Evolutionary conservation across 345 rosid species (phyloP).

Genomic region (Melaleuca quinquenervia): DNA sequence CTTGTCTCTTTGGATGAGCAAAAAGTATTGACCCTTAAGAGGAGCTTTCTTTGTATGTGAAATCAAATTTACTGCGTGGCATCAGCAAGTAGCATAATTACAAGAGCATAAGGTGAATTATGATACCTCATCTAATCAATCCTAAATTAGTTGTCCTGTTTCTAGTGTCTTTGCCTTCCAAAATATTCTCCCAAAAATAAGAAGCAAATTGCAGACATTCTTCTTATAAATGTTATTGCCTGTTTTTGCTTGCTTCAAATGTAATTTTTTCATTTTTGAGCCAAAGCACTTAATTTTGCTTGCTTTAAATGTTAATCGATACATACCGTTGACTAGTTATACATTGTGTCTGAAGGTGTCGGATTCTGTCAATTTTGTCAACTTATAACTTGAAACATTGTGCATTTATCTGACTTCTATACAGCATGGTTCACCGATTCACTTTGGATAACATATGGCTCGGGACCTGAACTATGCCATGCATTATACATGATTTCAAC

Average conservation of each 20-base stretch:
- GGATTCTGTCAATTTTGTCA: not conserved
- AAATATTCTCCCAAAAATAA: not conserved
- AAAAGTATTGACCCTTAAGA: not conserved
- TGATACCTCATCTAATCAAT: not conserved
- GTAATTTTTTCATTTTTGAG: not conserved
- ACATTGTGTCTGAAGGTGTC: not conserved
- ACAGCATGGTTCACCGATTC: not conserved
- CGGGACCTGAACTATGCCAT: not conserved
- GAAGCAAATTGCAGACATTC: not conserved
- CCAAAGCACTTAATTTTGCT: not conserved
- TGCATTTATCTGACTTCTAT: not conserved
- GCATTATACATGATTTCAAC: not conserved
- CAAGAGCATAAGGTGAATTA: not conserved
- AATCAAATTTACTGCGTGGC: not conserved
- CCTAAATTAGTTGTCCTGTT: not conserved
- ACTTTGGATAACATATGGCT: not conserved
- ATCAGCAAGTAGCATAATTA: not conserved
- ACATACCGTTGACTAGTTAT: not conserved
- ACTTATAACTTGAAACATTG: not conserved
- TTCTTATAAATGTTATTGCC: not conserved
- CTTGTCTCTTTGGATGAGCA: not conserved
- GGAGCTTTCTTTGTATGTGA: not conserved
- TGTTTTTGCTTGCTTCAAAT: not conserved
- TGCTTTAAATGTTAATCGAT: not conserved
- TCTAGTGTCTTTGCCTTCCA: not conserved